Evolutionary conservation across 208 protist genomes (phyloP).

Genomic region (Wallacemonas sp.): DNA sequence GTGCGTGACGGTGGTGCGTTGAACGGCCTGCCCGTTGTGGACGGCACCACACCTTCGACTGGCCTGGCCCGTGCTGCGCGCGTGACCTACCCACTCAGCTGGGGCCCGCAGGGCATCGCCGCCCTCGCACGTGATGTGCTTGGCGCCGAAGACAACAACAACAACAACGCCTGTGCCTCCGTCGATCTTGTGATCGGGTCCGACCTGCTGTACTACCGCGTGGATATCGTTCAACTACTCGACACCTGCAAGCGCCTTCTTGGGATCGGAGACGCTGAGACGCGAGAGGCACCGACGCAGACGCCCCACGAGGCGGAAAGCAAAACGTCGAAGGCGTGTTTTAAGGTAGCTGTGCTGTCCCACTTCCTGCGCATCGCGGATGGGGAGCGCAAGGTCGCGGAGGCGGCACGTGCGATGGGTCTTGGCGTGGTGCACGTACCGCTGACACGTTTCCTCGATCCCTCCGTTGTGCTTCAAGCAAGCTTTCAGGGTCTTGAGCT

Average conservation of each 20-base stretch:
- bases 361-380: slow-evolving; percentile 70
- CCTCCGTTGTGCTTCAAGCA: slow-evolving; percentile 15
- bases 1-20: slow-evolving; percentile 27
- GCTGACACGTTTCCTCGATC: slow-evolving; percentile 32
- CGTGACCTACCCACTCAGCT: slow-evolving; percentile 40
- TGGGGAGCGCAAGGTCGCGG: slow-evolving; percentile 35
- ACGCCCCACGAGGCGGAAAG: too few species aligned
- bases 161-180: neutral
- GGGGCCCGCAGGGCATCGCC: slow-evolving; percentile 29
- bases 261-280: neutral
- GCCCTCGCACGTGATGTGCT: slow-evolving; percentile 18
- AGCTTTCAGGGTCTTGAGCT: slow-evolving; percentile 52
- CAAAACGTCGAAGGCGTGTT: neutral
- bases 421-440: slow-evolving; percentile 42
- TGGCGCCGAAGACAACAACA: neutral
- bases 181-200: slow-evolving; percentile 54
- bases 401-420: slow-evolving; percentile 27
- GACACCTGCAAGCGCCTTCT: slow-evolving; percentile 35
- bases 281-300: too few species aligned
- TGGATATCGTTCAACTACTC: slow-evolving; percentile 51
- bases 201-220: slow-evolving; percentile 73
- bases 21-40: slow-evolving; percentile 7
- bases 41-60: slow-evolving; percentile 11
- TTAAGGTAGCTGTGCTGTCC: slow-evolving; percentile 31
- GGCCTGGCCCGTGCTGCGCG: neutral